phyloP scores from a whole-genome alignment of 2,329 filamentous ascomycete genomes.

The Huntiella moniliformis region DNA sequence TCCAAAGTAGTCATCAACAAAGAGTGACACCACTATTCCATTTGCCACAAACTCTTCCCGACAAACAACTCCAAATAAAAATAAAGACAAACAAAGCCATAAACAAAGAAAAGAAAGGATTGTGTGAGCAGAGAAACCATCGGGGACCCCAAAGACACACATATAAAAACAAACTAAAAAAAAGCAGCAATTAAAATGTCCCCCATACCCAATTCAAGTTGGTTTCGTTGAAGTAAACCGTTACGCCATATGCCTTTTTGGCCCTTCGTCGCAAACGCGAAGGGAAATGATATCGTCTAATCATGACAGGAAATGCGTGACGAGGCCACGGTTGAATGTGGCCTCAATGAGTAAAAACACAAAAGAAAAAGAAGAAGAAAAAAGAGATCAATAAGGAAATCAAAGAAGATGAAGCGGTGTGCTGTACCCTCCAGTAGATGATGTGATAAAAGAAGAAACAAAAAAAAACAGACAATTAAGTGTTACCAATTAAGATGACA shows the following conservation, averaged over 20 bases:
- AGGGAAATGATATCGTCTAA: conserved; percentile 22
- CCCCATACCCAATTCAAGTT: conserved; percentile 9
- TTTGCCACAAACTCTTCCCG: background rate
- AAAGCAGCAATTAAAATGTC: conserved; percentile 5
- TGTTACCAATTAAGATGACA: too few species aligned
- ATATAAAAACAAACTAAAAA: conserved; percentile 15
- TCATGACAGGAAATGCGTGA: conserved; percentile 16
- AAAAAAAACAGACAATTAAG: too few species aligned
- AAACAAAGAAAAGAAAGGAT: background rate
- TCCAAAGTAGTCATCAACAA: too few species aligned
- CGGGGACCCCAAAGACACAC: conserved; percentile 15
- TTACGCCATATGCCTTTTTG: conserved; percentile 22
- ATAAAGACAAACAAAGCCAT: background rate
- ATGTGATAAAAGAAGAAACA: background rate
- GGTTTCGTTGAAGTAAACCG: conserved; percentile 29
- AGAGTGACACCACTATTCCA: background rate
- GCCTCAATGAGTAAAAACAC: conserved; percentile 14
- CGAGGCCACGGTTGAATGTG: conserved; percentile 25
- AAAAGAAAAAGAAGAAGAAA: conserved; percentile 6
- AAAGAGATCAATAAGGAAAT: conserved; percentile 11
- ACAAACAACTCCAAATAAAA: background rate
- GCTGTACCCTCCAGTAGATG: conserved; percentile 11
- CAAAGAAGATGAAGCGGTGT: conserved; percentile 12
- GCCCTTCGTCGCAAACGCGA: conserved; percentile 17
- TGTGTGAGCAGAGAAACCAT: conserved; percentile 9